Conservation (phyloP, 2,329 filamentous ascomycete genomes). For the Monilinia vaccinii-corymbosi region DNA sequence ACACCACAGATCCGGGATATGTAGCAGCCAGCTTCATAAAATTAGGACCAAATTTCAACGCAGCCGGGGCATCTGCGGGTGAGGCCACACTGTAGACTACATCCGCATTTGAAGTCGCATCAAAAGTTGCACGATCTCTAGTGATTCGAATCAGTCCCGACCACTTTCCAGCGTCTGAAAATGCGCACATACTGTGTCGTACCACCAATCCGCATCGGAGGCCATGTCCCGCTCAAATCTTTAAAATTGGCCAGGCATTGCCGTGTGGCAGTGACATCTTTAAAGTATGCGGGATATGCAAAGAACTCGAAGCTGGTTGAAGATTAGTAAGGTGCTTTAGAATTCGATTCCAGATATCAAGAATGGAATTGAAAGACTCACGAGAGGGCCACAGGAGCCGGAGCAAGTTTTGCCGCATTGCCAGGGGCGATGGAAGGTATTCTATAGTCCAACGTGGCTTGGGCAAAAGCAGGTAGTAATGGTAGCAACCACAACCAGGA, state of each 20-base stretch:
- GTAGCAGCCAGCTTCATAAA: constrained; percentile 41
- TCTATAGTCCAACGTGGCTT: constrained; percentile 14
- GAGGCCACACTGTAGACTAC: constrained; percentile 43
- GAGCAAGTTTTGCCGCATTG: constrained; percentile 26
- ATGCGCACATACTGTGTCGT: constrained; percentile 39
- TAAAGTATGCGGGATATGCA: constrained; percentile 45
- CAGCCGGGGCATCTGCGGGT: constrained; percentile 38
- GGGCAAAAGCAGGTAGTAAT: neutral
- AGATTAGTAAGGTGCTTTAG: neutral
- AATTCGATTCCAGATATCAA: neutral
- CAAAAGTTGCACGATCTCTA: constrained; percentile 43
- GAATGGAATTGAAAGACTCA: constrained; percentile 23
- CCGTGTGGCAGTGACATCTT: constrained; percentile 40
- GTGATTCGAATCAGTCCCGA: neutral
- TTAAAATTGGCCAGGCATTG: constrained; percentile 45
- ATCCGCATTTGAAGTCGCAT: constrained; percentile 35
- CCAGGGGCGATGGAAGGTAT: constrained; percentile 20
- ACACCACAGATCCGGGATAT: constrained; percentile 41
- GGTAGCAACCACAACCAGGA: neutral
- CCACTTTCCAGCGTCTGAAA: neutral
- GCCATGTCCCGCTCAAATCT: constrained; percentile 40
- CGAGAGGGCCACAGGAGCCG: constrained; percentile 38
- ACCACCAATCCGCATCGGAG: constrained; percentile 48
- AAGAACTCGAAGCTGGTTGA: constrained; percentile 45
- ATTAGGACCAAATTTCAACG: constrained; percentile 42